Conservation (phyloP, 345 rosid genomes). For the Populus pruinosa region DNA sequence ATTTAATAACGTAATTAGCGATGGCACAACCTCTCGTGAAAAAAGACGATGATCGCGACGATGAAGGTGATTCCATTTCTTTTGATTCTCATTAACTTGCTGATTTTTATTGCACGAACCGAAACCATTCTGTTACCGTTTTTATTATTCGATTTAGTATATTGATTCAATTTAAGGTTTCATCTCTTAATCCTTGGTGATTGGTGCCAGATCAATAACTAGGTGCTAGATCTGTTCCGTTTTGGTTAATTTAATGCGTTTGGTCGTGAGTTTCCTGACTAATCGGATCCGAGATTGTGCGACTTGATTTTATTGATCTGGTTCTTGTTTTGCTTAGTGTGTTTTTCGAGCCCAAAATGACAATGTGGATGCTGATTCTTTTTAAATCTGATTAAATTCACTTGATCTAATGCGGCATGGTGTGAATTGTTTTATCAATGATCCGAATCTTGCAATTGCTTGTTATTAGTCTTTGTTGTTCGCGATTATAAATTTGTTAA, state of each 20-base stretch:
- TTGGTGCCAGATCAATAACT: slow-evolving; percentile 30
- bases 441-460: neutral
- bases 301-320: slow-evolving; percentile 23
- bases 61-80: slow-evolving; percentile 54
- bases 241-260: slow-evolving; percentile 2
- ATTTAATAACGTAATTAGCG: slow-evolving; percentile 17
- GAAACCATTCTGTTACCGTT: neutral
- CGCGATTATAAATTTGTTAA: slow-evolving; percentile 15
- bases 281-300: neutral
- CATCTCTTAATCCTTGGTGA: slow-evolving; percentile 9
- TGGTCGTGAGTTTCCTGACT: neutral
- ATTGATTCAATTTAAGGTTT: neutral
- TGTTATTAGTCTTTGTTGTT: neutral
- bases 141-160: neutral
- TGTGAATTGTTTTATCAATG: neutral
- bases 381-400: neutral
- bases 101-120: neutral
- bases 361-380: slow-evolving; percentile 20
- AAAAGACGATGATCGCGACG: slow-evolving; percentile 98
- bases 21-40: slow-evolving; percentile 97
- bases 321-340: neutral
- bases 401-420: slow-evolving; percentile 16
- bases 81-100: neutral
- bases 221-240: slow-evolving; percentile 47
- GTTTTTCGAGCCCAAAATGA: neutral